These are phyloP conservation scores for Alternaria sp. DNA, from an alignment of 2,329 filamentous ascomycete species.

Conservation along the genomic window DNA sequence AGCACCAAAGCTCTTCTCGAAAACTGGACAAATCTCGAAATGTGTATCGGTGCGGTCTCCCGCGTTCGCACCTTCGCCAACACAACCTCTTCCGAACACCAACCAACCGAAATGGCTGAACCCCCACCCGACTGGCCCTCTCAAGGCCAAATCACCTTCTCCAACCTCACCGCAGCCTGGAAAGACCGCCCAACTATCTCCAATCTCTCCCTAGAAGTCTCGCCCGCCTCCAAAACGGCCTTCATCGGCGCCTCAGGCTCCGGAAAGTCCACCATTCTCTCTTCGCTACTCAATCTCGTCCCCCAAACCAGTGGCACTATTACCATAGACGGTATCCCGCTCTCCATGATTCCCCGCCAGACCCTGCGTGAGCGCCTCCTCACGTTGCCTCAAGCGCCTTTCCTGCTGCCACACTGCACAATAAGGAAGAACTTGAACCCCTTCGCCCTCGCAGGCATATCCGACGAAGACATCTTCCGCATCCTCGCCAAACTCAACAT, in stretches of 20 bases:
- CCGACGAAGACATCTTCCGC: too few species aligned
- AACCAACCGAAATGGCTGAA: not conserved
- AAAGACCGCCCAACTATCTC: not conserved
- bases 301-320: accelerated
- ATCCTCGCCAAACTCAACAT: too few species aligned
- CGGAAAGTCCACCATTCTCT: slow-evolving; percentile 30
- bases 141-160: not conserved
- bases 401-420: not conserved
- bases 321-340: not conserved
- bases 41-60: slow-evolving; percentile 13
- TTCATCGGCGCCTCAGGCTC: slow-evolving; percentile 62
- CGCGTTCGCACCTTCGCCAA: slow-evolving; percentile 12
- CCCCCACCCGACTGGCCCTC: not conserved
- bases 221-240: slow-evolving; percentile 56
- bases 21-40: not conserved
- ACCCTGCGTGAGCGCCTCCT: not conserved
- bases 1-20: too few species aligned
- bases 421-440: not conserved
- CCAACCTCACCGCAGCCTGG: slow-evolving; percentile 1
- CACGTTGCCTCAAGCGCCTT: not conserved
- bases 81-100: not conserved
- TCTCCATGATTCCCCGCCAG: not conserved
- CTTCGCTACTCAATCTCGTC: not conserved
- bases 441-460: not conserved
- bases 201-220: slow-evolving; percentile 53